Conservation (phyloP, 2,329 filamentous ascomycete genomes). For the Neoarthrinium moseri region DNA sequence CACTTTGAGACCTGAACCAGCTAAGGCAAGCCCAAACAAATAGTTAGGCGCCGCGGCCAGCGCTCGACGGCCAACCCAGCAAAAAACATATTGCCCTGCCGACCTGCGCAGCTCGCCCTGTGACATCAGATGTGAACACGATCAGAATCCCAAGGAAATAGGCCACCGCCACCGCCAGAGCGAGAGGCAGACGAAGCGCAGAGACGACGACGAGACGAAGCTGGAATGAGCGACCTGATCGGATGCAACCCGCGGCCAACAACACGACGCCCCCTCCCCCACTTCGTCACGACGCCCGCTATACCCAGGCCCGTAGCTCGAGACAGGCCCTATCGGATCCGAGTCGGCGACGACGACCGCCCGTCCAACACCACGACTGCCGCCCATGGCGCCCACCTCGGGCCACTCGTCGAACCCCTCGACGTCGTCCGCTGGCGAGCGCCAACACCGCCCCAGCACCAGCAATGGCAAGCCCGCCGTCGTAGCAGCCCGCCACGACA, state of each 20-base stretch:
- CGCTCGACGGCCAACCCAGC: no score
- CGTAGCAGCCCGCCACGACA: constrained; percentile 41
- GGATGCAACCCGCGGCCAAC: no score
- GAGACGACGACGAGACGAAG: no score
- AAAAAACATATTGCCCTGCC: no score
- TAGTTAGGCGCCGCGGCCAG: background rate
- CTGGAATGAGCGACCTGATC: constrained; percentile 3
- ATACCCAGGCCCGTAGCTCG: no score
- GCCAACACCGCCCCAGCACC: constrained; percentile 33
- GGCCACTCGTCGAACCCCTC: constrained; percentile 25
- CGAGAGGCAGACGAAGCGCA: background rate
- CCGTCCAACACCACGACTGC: constrained; percentile 13
- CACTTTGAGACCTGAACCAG: background rate
- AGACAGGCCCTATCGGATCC: no score
- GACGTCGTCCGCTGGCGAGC: constrained; percentile 28
- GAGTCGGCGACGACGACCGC: no score
- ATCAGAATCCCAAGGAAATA: background rate
- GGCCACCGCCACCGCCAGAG: no score
- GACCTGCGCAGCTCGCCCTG: background rate
- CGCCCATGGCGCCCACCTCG: constrained; percentile 36
- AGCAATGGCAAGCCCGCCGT: constrained; percentile 43
- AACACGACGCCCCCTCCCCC: no score
- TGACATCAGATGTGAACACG: background rate
- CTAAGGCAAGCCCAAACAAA: background rate
- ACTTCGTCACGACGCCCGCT: no score